Base-by-base conservation (phyloP, 2,329 filamentous ascomycete species). In the Coleophoma cylindrospora region DNA sequence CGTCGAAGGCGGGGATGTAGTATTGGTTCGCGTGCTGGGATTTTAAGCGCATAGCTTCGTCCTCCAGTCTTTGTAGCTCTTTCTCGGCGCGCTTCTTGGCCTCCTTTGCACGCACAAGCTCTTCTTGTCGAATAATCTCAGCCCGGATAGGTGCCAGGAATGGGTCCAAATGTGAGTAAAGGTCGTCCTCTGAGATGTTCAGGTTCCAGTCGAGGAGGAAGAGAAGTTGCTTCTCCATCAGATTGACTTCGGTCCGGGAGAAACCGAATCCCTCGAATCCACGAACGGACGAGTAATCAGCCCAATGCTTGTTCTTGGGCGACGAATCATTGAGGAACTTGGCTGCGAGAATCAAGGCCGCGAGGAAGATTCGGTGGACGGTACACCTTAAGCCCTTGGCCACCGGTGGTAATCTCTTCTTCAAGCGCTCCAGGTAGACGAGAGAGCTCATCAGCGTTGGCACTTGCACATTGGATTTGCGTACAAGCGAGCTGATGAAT, bases 261-360 rank as follows among this genome's bases (percentile, higher is more conserved):
- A 99, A 97, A 61, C 91, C 89, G 64, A 97, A 99, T 64, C 77
- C 81, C 65, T 74, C 77, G 54, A 61, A 66, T 9, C 76, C 73
- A 11, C 77, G 79, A 60, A 96, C 85, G 62, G 85, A 74, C 53
- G 87, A 95, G 77, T 97, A 99, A 63, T 84, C 86, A 57, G 94
- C 91, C 94, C 94, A 99, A 79, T 99, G 94, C 84, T 97, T 97
- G 82, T 99, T 99, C 84, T 97, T 97, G 56, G 94, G 94, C 12
- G 91, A 96, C 54, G 91, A 96, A 77, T 97, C 94, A 70, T 99
- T 97, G 61, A 97, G 81, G 70, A 96, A 96, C 84, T 99, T 99
- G 61, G 94, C 92, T 1, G 94, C 84, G 43, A 86, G 77, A 65
- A 94, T 94, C 58, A 92, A 83, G 14, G 88, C 77, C 40, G 89